phyloP scores from a whole-genome alignment of 2,329 filamentous ascomycete species.

The Xylariaceae sp. region DNA sequence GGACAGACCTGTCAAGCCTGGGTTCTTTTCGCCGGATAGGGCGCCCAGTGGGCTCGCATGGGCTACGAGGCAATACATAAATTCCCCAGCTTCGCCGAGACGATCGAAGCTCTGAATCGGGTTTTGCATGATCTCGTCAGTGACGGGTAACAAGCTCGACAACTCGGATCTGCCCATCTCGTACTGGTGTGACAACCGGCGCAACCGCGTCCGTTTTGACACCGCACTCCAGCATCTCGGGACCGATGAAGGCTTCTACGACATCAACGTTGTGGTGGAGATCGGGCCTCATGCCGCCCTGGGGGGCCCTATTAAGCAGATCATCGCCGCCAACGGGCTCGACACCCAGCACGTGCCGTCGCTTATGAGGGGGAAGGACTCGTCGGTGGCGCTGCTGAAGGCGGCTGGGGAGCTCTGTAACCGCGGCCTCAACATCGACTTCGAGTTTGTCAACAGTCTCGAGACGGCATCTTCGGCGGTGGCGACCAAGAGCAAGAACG shows the following conservation, averaged over 20 bases:
- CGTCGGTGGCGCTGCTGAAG: conserved; percentile 8
- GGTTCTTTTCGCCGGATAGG: conserved; percentile 22
- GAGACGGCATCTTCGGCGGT: not conserved
- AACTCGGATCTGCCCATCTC: conserved; percentile 8
- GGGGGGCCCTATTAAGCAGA: conserved; percentile 22
- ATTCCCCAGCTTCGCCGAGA: conserved; percentile 5
- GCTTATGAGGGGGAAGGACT: conserved; percentile 10
- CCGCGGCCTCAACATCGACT: conserved; percentile 9
- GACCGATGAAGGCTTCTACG: conserved; percentile 7
- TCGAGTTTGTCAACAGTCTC: conserved; percentile 9
- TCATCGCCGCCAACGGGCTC: conserved; percentile 4
- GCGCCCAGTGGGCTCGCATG: conserved; percentile 24
- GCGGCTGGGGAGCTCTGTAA: conserved; percentile 13
- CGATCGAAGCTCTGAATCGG: conserved; percentile 8
- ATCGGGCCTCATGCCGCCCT: conserved; percentile 23
- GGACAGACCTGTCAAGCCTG: conserved; percentile 4
- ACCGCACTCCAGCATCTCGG: conserved; percentile 1
- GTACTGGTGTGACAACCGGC: conserved; percentile 22
- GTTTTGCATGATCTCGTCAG: conserved; percentile 21
- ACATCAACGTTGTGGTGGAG: conserved; percentile 11
- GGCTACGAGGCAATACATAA: conserved; percentile 11
- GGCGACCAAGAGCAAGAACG: conserved; percentile 6
- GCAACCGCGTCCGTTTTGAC: conserved; percentile 5
- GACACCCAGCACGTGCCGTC: conserved; percentile 14
- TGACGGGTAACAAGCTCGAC: conserved; percentile 22